Evolutionary conservation across 1,284 basidiomycete species (phyloP).

Genomic region (Cutaneotrichosporon dermatis): DNA sequence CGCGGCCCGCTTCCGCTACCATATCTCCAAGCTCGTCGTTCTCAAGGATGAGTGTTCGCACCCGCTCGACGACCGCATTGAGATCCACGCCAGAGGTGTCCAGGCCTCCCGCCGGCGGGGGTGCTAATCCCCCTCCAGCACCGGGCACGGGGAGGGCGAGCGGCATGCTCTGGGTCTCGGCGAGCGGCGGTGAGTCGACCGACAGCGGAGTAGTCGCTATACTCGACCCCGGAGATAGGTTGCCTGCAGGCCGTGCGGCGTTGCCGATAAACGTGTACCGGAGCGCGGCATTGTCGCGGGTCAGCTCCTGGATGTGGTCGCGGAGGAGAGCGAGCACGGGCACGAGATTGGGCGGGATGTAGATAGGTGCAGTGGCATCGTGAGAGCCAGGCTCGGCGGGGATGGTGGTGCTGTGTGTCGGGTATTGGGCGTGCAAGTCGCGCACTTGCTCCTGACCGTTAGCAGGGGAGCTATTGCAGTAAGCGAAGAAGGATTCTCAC

Average conservation of each 20-base stretch:
- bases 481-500: too few relatives aligned
- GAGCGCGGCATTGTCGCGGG: slow-evolving; percentile 42
- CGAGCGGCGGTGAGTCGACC: slow-evolving; percentile 5
- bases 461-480: too few relatives aligned
- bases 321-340: slow-evolving; percentile 34
- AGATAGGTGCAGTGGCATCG: slow-evolving; percentile 9
- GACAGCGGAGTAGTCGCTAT: slow-evolving; percentile 15
- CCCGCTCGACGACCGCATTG: slow-evolving; percentile 32
- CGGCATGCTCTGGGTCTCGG: background rate
- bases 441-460: slow-evolving; percentile 20
- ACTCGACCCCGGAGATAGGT: slow-evolving; percentile 11
- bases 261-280: slow-evolving; percentile 39
- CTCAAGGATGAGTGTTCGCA: slow-evolving; percentile 38
- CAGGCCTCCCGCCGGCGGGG: background rate
- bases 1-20: slow-evolving; percentile 35
- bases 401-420: slow-evolving; percentile 17
- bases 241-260: background rate
- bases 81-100: slow-evolving; percentile 23
- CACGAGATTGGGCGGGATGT: slow-evolving; percentile 31
- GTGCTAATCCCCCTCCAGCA: background rate
- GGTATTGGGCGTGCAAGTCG: slow-evolving; percentile 17
- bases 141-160: slow-evolving; percentile 2
- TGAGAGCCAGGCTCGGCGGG: background rate
- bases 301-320: slow-evolving; percentile 37
- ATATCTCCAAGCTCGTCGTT: slow-evolving; percentile 46